Base-by-base conservation (phyloP, 371 early-diverging fungal genomes). In the Nosema muscidifuracis region DNA sequence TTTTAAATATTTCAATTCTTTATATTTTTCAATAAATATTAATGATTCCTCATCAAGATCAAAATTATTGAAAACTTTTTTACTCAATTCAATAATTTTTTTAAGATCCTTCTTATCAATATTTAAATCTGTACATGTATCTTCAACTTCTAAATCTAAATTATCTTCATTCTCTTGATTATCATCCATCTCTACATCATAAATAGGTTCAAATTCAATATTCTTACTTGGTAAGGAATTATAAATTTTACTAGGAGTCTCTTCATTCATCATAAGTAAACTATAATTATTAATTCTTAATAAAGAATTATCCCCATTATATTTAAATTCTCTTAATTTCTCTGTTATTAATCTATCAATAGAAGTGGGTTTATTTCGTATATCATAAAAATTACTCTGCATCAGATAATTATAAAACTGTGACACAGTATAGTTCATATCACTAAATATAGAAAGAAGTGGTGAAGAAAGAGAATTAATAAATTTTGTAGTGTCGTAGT, bases 371-470 rank as follows among this genome's bases (percentile, higher is more conserved):
- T 75, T 50, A 38, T 75, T 75, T 50, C 50, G 50, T 24, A 36
- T 47, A 47, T 65, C 57, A 64, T 58, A 75, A 61, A 75, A 75
- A 58, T 69, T 58, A n/a, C 65, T 64, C 12, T 61, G 53, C 24
- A 13, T 75, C 28, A 69, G 43, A 28, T 38, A 33, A 33, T 75
- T 75, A 7, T 60, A 68, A 34, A 75, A 75, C 30, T 75, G 75
- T 16, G 42, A 58, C 12, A 69, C 26, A 4, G 70, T 43, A 30
- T 42, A 51, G 33, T 75, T 61, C 75, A 75, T 68, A 26, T 63
- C 63, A 6, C 47, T 47, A 43, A 65, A 75, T 10, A 75, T 38
- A 33, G 60, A 28, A 13, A 69, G 38, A 36, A 75, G 58, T 20
- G 36, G 26, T 22, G 69, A 65, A 24, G 6, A 30, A 9, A 40